phyloP scores from a whole-genome alignment of 1,139 yeast genomes.

The Yamadazyma pseudoaaseri region DNA sequence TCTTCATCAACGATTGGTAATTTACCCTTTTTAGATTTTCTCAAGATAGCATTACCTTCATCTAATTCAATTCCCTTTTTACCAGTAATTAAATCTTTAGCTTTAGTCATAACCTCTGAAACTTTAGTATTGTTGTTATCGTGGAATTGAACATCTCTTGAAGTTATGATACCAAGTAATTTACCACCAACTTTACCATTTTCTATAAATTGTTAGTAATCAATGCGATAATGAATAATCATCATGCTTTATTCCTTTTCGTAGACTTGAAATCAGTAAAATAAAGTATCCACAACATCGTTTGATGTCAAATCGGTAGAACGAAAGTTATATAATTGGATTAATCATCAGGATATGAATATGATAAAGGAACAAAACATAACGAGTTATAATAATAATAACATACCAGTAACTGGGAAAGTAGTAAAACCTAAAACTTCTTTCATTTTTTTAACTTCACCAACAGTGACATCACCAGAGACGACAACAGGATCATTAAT shows the following conservation, averaged over 20 bases:
- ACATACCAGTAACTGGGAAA: constrained; percentile 99
- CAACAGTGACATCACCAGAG: constrained; percentile 72
- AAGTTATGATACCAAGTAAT: constrained; percentile 90
- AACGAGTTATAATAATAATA: constrained; percentile 10
- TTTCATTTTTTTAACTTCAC: constrained; percentile 74
- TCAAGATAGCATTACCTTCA: constrained; percentile 87
- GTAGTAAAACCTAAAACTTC: constrained; percentile 86
- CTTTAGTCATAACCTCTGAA: constrained; percentile 80
- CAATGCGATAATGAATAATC: constrained; percentile 1
- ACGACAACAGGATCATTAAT: constrained; percentile 92
- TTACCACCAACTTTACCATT: constrained; percentile 86
- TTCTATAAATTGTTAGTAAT: constrained; percentile 47
- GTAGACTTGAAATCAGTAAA: too few species aligned
- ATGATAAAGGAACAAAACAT: constrained; percentile 10
- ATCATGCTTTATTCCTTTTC: too few species aligned
- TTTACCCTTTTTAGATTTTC: constrained; percentile 95
- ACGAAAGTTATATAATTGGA: constrained; percentile 86
- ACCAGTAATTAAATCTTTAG: constrained; percentile 83
- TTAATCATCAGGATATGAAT: constrained; percentile 55
- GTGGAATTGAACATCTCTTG: constrained; percentile 93
- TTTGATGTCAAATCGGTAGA: constrained; percentile 96
- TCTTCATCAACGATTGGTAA: constrained; percentile 83
- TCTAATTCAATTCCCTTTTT: constrained; percentile 73
- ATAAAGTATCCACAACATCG: constrained; percentile 85
- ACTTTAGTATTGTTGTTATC: constrained; percentile 66